Evolutionary conservation across 768 basidiomycete genomes (phyloP).

Genomic region (Gloeostereum incarnatum): DNA sequence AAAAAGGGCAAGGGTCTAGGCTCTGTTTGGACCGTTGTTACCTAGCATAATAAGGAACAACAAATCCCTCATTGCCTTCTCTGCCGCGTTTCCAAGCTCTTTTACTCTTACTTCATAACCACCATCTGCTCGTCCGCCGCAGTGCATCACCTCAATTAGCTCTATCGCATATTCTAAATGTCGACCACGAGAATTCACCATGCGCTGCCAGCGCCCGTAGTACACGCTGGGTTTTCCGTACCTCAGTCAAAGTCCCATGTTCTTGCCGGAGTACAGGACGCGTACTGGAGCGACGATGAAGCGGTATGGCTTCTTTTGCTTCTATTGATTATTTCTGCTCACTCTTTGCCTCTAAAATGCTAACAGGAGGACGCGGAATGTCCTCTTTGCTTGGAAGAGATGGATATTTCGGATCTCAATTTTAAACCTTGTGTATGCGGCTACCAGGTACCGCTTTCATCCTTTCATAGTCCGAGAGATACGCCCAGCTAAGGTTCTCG

Average conservation of each 20-base stretch:
- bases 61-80: no score
- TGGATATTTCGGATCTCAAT: slow-evolving; percentile 98
- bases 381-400: slow-evolving; percentile 95
- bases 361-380: slow-evolving; percentile 93
- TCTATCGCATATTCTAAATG: slow-evolving; percentile 23
- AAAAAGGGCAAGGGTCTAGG: no score
- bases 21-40: no score
- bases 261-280: slow-evolving; percentile 86
- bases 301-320: slow-evolving; percentile 36
- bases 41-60: no score
- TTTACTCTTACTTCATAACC: no score
- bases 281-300: slow-evolving; percentile 95
- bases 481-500: no score
- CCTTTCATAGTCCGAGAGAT: no score
- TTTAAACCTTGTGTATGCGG: slow-evolving; percentile 99
- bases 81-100: no score
- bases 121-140: no score
- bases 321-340: slow-evolving; percentile 7
- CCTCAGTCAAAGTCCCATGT: slow-evolving; percentile 81
- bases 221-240: slow-evolving; percentile 61
- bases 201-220: slow-evolving; percentile 64
- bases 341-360: slow-evolving; percentile 9
- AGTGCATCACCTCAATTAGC: no score
- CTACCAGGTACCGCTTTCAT: slow-evolving; percentile 62
- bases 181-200: slow-evolving; percentile 49